Base-by-base conservation (phyloP, 2,329 filamentous ascomycete genomes). In the Aaosphaeria pasadenensis region DNA sequence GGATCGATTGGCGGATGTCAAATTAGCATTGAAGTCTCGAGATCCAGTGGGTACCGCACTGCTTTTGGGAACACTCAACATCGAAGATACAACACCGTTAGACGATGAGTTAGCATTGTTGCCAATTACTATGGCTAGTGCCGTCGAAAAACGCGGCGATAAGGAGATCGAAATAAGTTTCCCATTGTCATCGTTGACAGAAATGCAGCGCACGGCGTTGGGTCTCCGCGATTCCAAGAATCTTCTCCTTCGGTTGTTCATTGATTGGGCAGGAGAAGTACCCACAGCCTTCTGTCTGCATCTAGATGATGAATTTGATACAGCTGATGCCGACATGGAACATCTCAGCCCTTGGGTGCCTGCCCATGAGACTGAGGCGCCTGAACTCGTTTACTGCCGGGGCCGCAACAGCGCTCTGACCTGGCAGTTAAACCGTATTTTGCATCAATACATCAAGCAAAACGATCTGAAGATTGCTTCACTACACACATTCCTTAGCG, bases 101-200 rank as follows among this genome's bases (percentile, higher is more conserved):
- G 64, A 67, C 30, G 58, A 62, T n/a, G 64, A 67, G 13, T 44
- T 69, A 4, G 42, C 48, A 3, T 33, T 35, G 5, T 48, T 69
- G 1, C 64, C 64, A 5, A 11, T 51, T 7, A 56, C 48, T 4
- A 39, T 66, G 5, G 46, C 56, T 4, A 50, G 64, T 39, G 47
- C 57, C 5, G 56, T 68, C 4, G 63, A 70, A 38, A 59, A 49
- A 30, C 48, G 54, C 11, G 49, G 49, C 9, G 53, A 61, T 2
- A 51, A 53, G 13, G 57, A 63, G 44, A 48, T 66, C 1, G 66
- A 67, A 45, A 55, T 69, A 4, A 62, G 52, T 32, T 66, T 70
- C 31, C 54, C 59, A 5, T 43, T 70, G 9, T 47, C 44, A 11
- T 28, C 49, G 1, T 50, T 59, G 6, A 64, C 58, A 1, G 51